Conservation (phyloP, 75 land plant genomes). For the Ceratopteris richardii region DNA sequence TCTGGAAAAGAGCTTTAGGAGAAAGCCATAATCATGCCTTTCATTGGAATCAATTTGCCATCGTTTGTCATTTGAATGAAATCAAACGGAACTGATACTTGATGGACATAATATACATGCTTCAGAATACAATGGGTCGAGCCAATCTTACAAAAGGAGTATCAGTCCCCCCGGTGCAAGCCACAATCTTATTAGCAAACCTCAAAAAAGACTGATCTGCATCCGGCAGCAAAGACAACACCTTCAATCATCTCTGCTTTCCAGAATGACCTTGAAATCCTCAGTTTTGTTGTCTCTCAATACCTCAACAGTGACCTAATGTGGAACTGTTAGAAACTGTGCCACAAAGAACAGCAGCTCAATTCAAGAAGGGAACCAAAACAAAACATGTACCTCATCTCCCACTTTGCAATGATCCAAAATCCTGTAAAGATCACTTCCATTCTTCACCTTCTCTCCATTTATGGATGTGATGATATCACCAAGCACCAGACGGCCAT, state of each 20-base stretch:
- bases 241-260: constrained; percentile 49
- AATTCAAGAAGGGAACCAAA: background rate
- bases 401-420: constrained; percentile 98
- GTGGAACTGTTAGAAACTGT: background rate
- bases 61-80: too few relatives aligned
- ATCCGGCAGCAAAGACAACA: background rate
- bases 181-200: too few relatives aligned
- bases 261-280: constrained; percentile 62
- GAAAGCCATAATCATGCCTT: too few relatives aligned
- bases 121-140: too few relatives aligned
- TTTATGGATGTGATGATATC: constrained; percentile 94
- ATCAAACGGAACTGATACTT: too few relatives aligned
- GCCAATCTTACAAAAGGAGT: too few relatives aligned
- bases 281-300: constrained; percentile 77
- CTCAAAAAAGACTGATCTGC: too few relatives aligned
- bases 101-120: too few relatives aligned
- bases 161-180: too few relatives aligned
- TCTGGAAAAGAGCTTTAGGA: too few relatives aligned
- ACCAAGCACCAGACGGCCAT: constrained; percentile 89
- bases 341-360: background rate
- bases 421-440: constrained; percentile 94
- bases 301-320: constrained; percentile 85
- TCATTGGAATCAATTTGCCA: too few relatives aligned
- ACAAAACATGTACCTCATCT: constrained; percentile 50
- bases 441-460: constrained; percentile 78